Evolutionary conservation across 768 basidiomycete species (phyloP), one percentile per base, ranked within the genome.

Genomic region (Mycena pura): DNA sequence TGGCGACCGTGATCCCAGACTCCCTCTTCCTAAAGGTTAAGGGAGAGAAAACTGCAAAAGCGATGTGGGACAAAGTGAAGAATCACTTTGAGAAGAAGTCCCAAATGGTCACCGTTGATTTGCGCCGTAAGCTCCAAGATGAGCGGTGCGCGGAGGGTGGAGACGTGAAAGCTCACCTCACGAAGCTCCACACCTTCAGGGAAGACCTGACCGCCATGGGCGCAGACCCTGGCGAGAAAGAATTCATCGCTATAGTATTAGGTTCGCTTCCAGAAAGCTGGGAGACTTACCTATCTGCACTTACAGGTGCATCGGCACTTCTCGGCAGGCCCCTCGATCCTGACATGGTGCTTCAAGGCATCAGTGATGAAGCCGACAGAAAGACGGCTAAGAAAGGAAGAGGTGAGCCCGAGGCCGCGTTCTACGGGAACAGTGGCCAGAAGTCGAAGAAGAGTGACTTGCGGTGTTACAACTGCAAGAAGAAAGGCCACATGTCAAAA

Each of bases 381-480:
- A 50, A 50, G 27, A 15, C 48, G 27, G 50, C 50, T 2, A 39
- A 28, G 38, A 19, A 28, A 27, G 38, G 19, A 6, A 51, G n/a
- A 21, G 28, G 45, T 29, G 27, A n/a, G 45, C 45, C 4, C 15
- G 38, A 51, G 1, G 38, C 50, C 38, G 50, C 50, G 38, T 51
- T 51, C 50, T 51, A 51, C 38, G 50, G 50, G 50, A 51, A 51
- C 38, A 6, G 50, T 10, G 50, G 50, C n/a, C 5, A 28, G 22
- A 51, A 39, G 38, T 27, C 38, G 38, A 51, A 51, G n/a, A n/a
- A n/a, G 27, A 10, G 24, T 8, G 22, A 36, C 17, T 24, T 25
- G 17, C 25, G 55, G 40, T 77, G 77, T 53, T 59, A 66, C 44
- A 77, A 77, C 46, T 77, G 75, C 59, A 31, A 65, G 17, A 68